phyloP scores from a whole-genome alignment of 495 filamentous ascomycete species.

The Darksidea phi region DNA sequence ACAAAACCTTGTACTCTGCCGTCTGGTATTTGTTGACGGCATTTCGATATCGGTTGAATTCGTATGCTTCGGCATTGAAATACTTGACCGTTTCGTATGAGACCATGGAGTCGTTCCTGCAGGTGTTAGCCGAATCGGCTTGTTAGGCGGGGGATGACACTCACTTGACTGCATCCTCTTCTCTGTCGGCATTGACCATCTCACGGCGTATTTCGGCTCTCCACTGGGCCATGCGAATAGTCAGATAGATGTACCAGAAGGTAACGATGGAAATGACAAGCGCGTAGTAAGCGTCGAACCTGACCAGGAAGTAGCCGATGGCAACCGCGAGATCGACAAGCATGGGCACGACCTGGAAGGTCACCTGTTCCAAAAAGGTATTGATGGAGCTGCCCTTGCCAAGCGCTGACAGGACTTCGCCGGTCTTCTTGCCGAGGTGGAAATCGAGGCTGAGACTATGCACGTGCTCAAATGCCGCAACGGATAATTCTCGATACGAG shows the following conservation, averaged over 20 bases:
- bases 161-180: constrained; percentile 90
- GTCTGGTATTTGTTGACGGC: constrained; percentile 80
- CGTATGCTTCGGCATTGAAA: constrained; percentile 94
- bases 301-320: constrained; percentile 76
- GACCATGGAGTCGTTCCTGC: constrained; percentile 89
- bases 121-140: constrained; percentile 11
- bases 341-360: constrained; percentile 94
- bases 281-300: constrained; percentile 87
- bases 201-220: constrained; percentile 83
- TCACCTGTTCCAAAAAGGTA: constrained; percentile 91
- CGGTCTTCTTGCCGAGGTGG: constrained; percentile 93
- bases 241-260: constrained; percentile 95
- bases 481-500: constrained; percentile 90
- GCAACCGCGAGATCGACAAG: constrained; percentile 85
- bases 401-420: constrained; percentile 89
- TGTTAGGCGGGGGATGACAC: constrained; percentile 12
- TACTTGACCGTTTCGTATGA: constrained; percentile 99
- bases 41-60: constrained; percentile 79
- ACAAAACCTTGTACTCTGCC: constrained; percentile 82
- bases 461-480: constrained; percentile 94
- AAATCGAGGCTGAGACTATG: constrained; percentile 94
- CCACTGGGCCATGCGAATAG: constrained; percentile 92
- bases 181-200: constrained; percentile 90
- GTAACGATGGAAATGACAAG: constrained; percentile 85
- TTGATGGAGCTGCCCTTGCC: constrained; percentile 97